Percentiles rank a stretch among this genome's conserved stretches.
These are phyloP conservation scores for Amanita rubescens DNA, from an alignment of 768 basidiomycete genomes.

Conservation along the genomic window DNA sequence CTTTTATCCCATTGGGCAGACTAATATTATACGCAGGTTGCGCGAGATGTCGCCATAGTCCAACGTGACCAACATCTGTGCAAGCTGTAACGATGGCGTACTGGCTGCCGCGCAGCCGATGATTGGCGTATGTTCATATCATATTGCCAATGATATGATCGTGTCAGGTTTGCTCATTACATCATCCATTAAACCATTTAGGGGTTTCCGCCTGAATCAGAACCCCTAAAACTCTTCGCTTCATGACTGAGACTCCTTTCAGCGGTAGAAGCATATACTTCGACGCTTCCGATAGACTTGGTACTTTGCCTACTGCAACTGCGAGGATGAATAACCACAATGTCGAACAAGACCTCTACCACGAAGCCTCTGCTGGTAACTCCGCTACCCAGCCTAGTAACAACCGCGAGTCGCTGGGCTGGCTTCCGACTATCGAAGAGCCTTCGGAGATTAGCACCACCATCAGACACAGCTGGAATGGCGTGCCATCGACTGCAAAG, in stretches of 20 bases:
- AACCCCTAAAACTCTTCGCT: neutral
- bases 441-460: neutral
- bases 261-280: constrained; percentile 1
- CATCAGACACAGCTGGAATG: neutral
- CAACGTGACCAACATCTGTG: too few relatives aligned
- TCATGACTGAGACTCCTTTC: neutral
- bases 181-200: neutral
- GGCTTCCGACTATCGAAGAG: neutral
- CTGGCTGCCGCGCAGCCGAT: too few relatives aligned
- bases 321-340: neutral
- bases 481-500: neutral
- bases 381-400: neutral
- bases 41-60: too few relatives aligned
- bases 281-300: neutral
- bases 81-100: too few relatives aligned
- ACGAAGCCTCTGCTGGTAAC: neutral
- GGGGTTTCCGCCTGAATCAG: neutral
- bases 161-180: too few relatives aligned
- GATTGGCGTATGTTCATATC: too few relatives aligned
- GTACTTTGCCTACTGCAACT: neutral
- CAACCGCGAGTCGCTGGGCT: neutral
- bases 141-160: too few relatives aligned
- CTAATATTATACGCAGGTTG: too few relatives aligned
- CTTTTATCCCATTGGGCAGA: too few relatives aligned
- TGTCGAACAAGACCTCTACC: too few relatives aligned